Evolutionary conservation across 2,329 filamentous ascomycete genomes (phyloP).

Genomic region (Arthroderma sp.): DNA sequence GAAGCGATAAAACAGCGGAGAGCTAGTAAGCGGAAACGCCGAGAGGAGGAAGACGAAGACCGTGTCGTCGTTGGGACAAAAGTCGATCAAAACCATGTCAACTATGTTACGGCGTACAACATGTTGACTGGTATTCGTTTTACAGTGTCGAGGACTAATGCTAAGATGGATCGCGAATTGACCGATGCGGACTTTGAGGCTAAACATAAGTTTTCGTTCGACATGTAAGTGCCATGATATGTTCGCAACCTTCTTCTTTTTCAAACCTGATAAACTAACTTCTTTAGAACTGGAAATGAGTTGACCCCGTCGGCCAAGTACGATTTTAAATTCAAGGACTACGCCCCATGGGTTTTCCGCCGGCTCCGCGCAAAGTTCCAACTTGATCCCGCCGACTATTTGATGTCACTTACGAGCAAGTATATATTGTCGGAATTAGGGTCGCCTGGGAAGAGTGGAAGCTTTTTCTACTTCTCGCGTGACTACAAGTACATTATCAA

Average conservation of each 20-base stretch:
- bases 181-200: conserved; percentile 86
- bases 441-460: conserved; percentile 94
- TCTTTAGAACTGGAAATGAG: conserved; percentile 75
- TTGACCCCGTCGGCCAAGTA: conserved; percentile 96
- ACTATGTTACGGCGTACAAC: conserved; percentile 97
- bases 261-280: conserved; percentile 17
- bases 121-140: conserved; percentile 99
- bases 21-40: conserved; percentile 69
- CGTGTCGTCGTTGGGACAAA: conserved; percentile 87
- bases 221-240: conserved; percentile 54
- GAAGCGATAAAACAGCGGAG: conserved; percentile 86
- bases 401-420: conserved; percentile 96
- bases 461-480: conserved; percentile 98
- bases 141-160: conserved; percentile 88
- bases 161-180: conserved; percentile 82
- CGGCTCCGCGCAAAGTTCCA: conserved; percentile 77
- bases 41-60: conserved; percentile 84
- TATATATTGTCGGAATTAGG: conserved; percentile 96
- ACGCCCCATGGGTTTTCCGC: conserved; percentile 98
- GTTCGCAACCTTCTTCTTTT: neutral
- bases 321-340: conserved; percentile 99
- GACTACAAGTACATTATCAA: conserved; percentile 99
- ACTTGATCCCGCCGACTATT: conserved; percentile 90
- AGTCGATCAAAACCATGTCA: conserved; percentile 92
- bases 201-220: conserved; percentile 96